Conservation (phyloP, 768 basidiomycete genomes). For the Piloderma croceum region DNA sequence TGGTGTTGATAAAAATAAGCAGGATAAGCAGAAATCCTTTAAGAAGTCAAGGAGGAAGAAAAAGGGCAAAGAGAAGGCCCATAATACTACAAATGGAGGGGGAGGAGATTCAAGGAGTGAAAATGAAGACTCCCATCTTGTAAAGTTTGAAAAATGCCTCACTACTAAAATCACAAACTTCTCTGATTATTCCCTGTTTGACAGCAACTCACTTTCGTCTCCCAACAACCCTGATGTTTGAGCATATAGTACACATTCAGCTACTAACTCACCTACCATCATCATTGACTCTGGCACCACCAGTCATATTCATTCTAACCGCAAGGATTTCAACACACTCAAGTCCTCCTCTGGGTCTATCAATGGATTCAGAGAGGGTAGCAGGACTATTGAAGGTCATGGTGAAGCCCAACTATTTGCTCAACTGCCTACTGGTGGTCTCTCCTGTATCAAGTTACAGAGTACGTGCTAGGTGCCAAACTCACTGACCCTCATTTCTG, state of each 20-base stretch:
- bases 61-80: constrained; percentile 16
- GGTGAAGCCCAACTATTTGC: too few relatives aligned
- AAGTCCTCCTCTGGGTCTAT: constrained; percentile 1
- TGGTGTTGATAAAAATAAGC: constrained; percentile 4
- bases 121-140: too few relatives aligned
- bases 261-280: constrained; percentile 8
- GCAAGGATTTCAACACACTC: constrained; percentile 7
- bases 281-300: constrained; percentile 13
- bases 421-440: constrained; percentile 5
- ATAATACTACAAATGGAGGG: too few relatives aligned
- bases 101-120: constrained; percentile 6
- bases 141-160: too few relatives aligned
- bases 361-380: constrained; percentile 9
- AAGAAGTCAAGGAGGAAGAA: constrained; percentile 1
- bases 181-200: constrained; percentile 2
- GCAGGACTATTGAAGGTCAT: too few relatives aligned
- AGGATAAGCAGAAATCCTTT: too few relatives aligned
- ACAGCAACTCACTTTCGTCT: constrained; percentile 8
- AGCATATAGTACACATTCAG: constrained; percentile 8
- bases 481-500: constrained; percentile 9
- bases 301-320: constrained; percentile 10
- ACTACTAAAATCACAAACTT: too few relatives aligned
- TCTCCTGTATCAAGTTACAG: constrained; percentile 3
- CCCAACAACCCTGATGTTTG: constrained; percentile 4
- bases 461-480: constrained; percentile 9